These are phyloP conservation scores for Spizellomyces sp. DNA, from an alignment of 192 early-diverging fungal genomes.

Conservation along the genomic window DNA sequence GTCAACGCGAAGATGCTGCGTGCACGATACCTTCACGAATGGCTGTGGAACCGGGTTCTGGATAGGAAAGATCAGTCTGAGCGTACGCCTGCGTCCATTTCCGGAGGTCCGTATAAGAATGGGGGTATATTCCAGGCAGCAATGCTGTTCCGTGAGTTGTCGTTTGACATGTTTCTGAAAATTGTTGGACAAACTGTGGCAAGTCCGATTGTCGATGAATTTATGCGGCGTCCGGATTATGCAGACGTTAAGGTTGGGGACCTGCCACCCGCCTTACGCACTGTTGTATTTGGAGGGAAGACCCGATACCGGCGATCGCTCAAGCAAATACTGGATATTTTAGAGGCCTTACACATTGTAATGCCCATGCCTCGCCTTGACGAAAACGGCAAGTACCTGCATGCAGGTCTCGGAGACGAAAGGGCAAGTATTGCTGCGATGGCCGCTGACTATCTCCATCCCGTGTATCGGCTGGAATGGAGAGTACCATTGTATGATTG, in stretches of 20 bases:
- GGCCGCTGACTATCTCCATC: background rate
- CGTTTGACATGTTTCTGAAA: conserved; percentile 45
- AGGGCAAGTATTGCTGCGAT: background rate
- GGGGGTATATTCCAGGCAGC: conserved; percentile 17
- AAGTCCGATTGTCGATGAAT: conserved; percentile 11
- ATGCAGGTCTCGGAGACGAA: background rate
- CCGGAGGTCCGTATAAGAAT: conserved; percentile 14
- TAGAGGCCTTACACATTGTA: conserved; percentile 16
- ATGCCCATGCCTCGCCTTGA: too few relatives aligned
- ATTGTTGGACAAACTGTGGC: conserved; percentile 20
- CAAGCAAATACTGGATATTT: conserved; percentile 23
- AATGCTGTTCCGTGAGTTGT: conserved; percentile 34
- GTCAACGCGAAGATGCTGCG: conserved; percentile 37
- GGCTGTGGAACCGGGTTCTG: conserved; percentile 28
- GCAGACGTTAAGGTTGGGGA: background rate
- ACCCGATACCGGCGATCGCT: conserved; percentile 10
- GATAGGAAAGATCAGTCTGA: background rate
- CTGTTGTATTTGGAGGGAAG: background rate
- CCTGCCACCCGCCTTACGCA: conserved; percentile 5
- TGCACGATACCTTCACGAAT: conserved; percentile 35
- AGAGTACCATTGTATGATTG: conserved; percentile 40
- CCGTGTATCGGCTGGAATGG: conserved; percentile 4
- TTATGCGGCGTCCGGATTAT: conserved; percentile 5
- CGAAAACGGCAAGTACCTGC: background rate
- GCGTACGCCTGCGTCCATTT: background rate